Base-by-base conservation (phyloP, 2,329 filamentous ascomycete species). In the Sclerotinia trifoliorum region DNA sequence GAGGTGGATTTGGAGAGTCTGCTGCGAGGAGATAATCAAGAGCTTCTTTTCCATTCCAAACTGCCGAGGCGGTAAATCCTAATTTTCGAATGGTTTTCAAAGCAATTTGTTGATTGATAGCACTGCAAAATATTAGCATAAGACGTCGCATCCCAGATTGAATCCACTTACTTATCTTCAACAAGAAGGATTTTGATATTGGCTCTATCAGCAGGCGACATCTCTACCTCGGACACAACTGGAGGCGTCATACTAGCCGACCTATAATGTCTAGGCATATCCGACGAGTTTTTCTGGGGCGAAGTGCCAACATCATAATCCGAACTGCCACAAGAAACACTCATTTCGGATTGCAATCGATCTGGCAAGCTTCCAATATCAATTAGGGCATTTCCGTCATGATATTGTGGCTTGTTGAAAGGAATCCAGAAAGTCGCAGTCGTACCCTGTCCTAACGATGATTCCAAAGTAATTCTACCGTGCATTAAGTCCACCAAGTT, bases 401-500 rank as follows among this genome's bases (percentile, higher is more conserved):
- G 80, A 77, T 85, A 57, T 32, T 87, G 86, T 3, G 88, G 86
- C 71, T 91, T 93, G 74, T 86, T 88, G 80, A 94, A 93, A 0
- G 90, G 89, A 58, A 94, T 90, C 83, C 85, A 90, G 77, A 94
- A 93, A 0, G 85, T 89, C 3, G 89, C 90, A n/a, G 83, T 90
- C 0, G 91, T 94, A 4, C 91, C 91, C 13, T 81, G 80, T 2
- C 88, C 90, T 1, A 90, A 78, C 2, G 82, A 85, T 0, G 90
- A 93, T 64, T 91, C 84, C 0, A 94, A 80, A 0, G 82, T 83
- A 70, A 95, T 94, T n/a, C 84, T 80, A 8, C 92, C 92, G 69
- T 86, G 86, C 92, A 95, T 94, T 35, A 94, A 79, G 69, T 93
- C 89, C 3, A 94, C 83, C 7, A 93, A 81, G 70, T 93, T 93